Conservation (phyloP, 441 rosid species). For the Adansonia rubrostipa region DNA sequence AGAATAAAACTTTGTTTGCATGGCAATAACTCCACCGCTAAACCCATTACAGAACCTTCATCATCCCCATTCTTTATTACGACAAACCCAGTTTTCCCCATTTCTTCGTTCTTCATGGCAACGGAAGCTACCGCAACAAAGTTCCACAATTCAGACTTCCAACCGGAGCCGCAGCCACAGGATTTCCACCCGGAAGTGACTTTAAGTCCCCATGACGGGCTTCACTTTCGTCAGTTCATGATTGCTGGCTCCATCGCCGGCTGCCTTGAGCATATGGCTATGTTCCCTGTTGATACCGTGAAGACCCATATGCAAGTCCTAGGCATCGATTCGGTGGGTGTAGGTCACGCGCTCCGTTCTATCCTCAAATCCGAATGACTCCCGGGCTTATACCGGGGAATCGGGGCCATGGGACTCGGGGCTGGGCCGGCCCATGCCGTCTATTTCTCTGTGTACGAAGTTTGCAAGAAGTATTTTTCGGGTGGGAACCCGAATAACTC, state of each 20-base stretch:
- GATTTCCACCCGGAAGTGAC: constrained; percentile 47
- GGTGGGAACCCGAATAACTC: constrained; percentile 60
- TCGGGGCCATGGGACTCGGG: constrained; percentile 91
- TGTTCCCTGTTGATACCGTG: constrained; percentile 87
- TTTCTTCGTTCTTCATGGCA: constrained; percentile 49
- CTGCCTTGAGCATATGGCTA: constrained; percentile 88
- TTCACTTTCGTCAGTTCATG: constrained; percentile 88
- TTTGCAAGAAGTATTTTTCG: constrained; percentile 67
- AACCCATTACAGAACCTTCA: constrained; percentile 2
- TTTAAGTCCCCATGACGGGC: constrained; percentile 61
- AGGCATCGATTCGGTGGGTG: constrained; percentile 63
- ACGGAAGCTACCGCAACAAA: constrained; percentile 70
- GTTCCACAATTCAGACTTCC: constrained; percentile 69
- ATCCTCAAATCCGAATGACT: constrained; percentile 67
- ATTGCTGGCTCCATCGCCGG: constrained; percentile 92
- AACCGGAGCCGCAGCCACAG: constrained; percentile 43
- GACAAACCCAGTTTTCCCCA: neutral
- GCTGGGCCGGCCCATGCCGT: constrained; percentile 98
- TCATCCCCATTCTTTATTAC: neutral
- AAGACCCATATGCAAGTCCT: constrained; percentile 86
- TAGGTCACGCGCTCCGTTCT: constrained; percentile 69
- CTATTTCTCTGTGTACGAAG: constrained; percentile 79
- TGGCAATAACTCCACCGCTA: constrained; percentile 9
- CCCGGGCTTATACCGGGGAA: constrained; percentile 74
- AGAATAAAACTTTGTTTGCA: constrained; percentile 1